Base-by-base conservation (phyloP, 306 rosid species). In the Oemleria cerasiformis region DNA sequence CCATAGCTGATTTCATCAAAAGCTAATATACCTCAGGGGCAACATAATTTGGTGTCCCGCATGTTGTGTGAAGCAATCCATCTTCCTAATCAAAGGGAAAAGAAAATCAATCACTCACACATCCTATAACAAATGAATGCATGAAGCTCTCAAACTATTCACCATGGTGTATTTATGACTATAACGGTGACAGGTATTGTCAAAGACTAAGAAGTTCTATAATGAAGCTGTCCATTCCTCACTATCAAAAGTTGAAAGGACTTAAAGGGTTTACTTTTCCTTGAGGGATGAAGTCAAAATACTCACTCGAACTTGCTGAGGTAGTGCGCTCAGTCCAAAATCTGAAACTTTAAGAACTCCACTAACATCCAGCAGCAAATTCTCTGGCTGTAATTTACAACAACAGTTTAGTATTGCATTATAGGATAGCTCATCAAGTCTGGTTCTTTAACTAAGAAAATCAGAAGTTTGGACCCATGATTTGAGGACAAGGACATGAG, bases 41-140 rank as follows among this genome's bases (percentile, higher is more conserved):
- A 83, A 91, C 97, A 70, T 94, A 94, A 82, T 94, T 94, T 75
- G 97, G 98, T 1, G 97, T 94, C 77, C 97, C 98, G 19, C 98
- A 94, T 57, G 97, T 89, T 60, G 97, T 94, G 80, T 94, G 97
- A 78, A 94, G 96, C 66, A 94, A 84, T 45, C 97, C 98, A 81
- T 94, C 98, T 63, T 83, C 97, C 98, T 91, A 62, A 68, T 38
- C 40, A 60, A 57, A 72, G 56, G 50, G 50, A 61, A 54, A 38
- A 65, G 45, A 77, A 58, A 67, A 77, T 56, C 58, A 67, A 77
- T 56, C 58, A 57, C 76, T 67, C 63, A 36, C 63, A 51, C 1
- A 14, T 10, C 47, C 16, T 40, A 21, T 50, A 36, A 43, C 41
- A n/a, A 19, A 54, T 40, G 9, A 55, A 48, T 5, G 36, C 53